These are phyloP conservation scores for Neophaeococcomyces aloes DNA, from an alignment of 2,329 filamentous ascomycete species.

Conservation along the genomic window DNA sequence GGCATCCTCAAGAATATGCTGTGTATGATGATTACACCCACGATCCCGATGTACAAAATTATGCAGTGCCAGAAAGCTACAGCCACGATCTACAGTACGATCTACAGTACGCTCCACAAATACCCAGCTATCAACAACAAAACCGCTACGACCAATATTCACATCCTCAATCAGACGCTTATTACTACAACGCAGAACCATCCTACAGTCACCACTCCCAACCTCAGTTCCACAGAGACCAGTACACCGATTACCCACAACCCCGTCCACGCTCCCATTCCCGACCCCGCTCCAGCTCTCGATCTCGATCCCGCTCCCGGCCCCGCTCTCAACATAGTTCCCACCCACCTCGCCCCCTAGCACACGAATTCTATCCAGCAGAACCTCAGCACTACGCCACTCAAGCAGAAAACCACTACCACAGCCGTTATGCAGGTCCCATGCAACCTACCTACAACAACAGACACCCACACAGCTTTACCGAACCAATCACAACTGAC, in stretches of 20 bases:
- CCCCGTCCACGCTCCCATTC: background rate
- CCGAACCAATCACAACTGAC: constrained; percentile 30
- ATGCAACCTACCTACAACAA: constrained; percentile 29
- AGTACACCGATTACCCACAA: background rate
- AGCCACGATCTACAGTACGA: too few species aligned
- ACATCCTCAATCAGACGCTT: too few species aligned
- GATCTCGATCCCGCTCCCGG: constrained; percentile 6
- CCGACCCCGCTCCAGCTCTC: too few species aligned
- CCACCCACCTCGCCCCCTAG: constrained; percentile 9
- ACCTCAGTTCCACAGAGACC: constrained; percentile 1
- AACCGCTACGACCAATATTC: background rate
- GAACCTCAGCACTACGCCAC: constrained; percentile 4
- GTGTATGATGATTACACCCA: background rate
- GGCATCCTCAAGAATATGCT: too few species aligned
- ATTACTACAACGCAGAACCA: too few species aligned
- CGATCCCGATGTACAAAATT: background rate
- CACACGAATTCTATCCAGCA: constrained; percentile 12
- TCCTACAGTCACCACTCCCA: background rate
- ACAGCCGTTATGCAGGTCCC: constrained; percentile 30
- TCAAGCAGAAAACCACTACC: constrained; percentile 10
- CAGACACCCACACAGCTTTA: constrained; percentile 23
- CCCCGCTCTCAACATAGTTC: constrained; percentile 10
- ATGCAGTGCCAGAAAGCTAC: too few species aligned
- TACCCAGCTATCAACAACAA: background rate
- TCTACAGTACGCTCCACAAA: too few species aligned